A percentile compares a stretch with the other conserved stretches of the same genome.
phyloP scores from a whole-genome alignment of 1,139 yeast species.

The Kurtzmaniella quercitrusa region DNA sequence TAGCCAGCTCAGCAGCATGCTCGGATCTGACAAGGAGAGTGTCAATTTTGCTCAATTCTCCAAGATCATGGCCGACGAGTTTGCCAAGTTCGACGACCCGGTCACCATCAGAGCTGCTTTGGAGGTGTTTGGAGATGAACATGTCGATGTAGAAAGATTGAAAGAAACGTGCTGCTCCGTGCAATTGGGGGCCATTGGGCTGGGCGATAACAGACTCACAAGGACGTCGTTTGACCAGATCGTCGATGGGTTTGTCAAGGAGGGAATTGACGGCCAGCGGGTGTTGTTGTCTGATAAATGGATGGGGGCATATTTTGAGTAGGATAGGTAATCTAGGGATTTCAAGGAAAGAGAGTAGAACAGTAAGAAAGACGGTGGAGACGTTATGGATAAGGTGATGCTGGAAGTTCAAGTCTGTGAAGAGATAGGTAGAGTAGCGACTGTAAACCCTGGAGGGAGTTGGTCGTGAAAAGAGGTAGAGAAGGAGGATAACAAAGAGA shows the following conservation, averaged over 20 bases:
- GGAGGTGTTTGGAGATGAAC: conserved; percentile 48
- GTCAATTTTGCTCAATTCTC: conserved; percentile 69
- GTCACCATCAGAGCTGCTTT: conserved; percentile 62
- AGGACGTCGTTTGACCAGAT: conserved; percentile 48
- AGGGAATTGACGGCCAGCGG: conserved; percentile 54
- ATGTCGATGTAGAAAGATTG: conserved; percentile 49
- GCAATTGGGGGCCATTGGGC: conserved; percentile 39
- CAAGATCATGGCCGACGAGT: conserved; percentile 59
- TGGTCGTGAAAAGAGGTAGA: too few species aligned
- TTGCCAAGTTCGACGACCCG: conserved; percentile 56
- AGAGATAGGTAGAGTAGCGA: too few species aligned
- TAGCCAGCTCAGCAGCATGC: conserved; percentile 46
- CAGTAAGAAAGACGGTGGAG: neutral
- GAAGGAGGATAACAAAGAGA: too few species aligned
- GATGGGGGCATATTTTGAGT: conserved; percentile 51
- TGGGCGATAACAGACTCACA: conserved; percentile 50
- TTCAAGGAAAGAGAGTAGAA: neutral
- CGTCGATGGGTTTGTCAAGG: conserved; percentile 53
- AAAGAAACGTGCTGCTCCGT: conserved; percentile 46
- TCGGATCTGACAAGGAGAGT: conserved; percentile 30
- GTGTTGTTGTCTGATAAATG: conserved; percentile 56
- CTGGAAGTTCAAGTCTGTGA: too few species aligned
- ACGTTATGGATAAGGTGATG: too few species aligned
- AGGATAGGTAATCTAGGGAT: conserved; percentile 3
- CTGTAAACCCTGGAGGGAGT: too few species aligned